A percentile compares a stretch with the other conserved stretches of the same genome.
Evolutionary conservation across 2,329 filamentous ascomycete species (phyloP).

Genomic region (Mollisia scopiformis): DNA sequence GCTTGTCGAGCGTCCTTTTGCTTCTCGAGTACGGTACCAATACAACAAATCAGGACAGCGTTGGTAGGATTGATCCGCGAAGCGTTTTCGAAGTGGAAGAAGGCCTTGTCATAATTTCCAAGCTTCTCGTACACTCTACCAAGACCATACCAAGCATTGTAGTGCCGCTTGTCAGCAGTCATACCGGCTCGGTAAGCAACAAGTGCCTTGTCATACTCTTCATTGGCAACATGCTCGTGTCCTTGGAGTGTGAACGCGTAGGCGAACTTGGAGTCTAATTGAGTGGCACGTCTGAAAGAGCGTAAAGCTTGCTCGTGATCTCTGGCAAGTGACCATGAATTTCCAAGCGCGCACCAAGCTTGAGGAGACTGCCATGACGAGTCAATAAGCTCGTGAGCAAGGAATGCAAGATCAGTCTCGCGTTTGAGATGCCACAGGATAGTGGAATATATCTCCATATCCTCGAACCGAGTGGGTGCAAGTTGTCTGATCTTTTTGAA

Average conservation of each 20-base stretch:
- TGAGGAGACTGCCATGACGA: slow-evolving; percentile 87
- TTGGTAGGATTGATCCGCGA: slow-evolving; percentile 92
- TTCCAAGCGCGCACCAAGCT: slow-evolving; percentile 94
- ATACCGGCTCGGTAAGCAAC: slow-evolving; percentile 86
- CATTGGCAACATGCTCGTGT: slow-evolving; percentile 93
- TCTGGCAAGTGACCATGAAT: slow-evolving; percentile 88
- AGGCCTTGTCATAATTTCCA: slow-evolving; percentile 88
- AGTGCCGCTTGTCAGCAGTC: slow-evolving; percentile 84
- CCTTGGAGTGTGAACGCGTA: slow-evolving; percentile 96
- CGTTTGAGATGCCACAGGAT: slow-evolving; percentile 98
- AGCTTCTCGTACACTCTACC: slow-evolving; percentile 85
- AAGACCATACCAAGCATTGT: slow-evolving; percentile 97
- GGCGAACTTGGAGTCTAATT: slow-evolving; percentile 86
- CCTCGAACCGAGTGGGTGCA: slow-evolving; percentile 81
- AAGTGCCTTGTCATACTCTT: slow-evolving; percentile 95
- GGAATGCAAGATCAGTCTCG: slow-evolving; percentile 87
- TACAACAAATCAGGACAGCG: slow-evolving; percentile 87
- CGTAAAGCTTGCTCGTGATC: slow-evolving; percentile 94
- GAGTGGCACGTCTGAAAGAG: slow-evolving; percentile 93
- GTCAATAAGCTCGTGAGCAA: slow-evolving; percentile 89
- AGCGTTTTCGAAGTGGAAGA: slow-evolving; percentile 88
- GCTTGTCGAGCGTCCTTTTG: slow-evolving; percentile 81
- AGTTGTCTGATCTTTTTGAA: slow-evolving; percentile 80
- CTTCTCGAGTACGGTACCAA: slow-evolving; percentile 87
- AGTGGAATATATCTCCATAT: slow-evolving; percentile 98